Evolutionary conservation across 169 alveolate species (phyloP), one percentile per base, ranked within the genome.

Genomic region (Babesia caballi): DNA sequence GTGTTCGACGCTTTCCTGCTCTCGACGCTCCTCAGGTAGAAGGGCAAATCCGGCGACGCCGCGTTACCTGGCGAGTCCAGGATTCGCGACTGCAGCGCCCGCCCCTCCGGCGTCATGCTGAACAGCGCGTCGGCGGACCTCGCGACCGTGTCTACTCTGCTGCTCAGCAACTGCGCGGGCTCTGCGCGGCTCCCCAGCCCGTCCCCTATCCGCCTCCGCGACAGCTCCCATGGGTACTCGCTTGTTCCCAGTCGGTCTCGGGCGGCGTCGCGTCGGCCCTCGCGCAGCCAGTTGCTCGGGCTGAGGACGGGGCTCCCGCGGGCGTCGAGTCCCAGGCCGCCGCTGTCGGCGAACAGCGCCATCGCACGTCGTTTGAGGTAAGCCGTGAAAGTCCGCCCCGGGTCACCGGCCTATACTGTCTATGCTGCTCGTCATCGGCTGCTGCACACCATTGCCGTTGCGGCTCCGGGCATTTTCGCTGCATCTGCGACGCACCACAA

Each of bases 1-100:
- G 73, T 63, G 47, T 47, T 33, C 32, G 73, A 32, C 21, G 12
- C 15, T 23, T 25, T 44, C 38, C 54, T 63, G 61, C 5, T 63
- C 11, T 63, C 73, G 36, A 63, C 73, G 36, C 73, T 63, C 25
- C 73, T 63, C 52, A 63, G 52, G 60, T 63, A 63, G 27, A 49
- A 30, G 14, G 73, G 73, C 60, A 63, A 60, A 23, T 63, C 73
- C 28, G 46, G 8, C 8, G 61, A 36, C n/a, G 46, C 23, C 1
- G 42, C n/a, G 14, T 49, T 9, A 4, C 73, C 73, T 0, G 73
- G 73, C 3, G 73, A 63, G 46, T 63, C 73, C 41, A 63, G 9
- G 0, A 63, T 42, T 6, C 73, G 73, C 28, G 73, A 63, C 27
- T 61, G 44, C 6, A 63, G 60, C 60, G 73, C 73, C 25, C 61